These are phyloP conservation scores for Glycine tomentella DNA, from an alignment of 306 rosid species.

Conservation along the genomic window DNA sequence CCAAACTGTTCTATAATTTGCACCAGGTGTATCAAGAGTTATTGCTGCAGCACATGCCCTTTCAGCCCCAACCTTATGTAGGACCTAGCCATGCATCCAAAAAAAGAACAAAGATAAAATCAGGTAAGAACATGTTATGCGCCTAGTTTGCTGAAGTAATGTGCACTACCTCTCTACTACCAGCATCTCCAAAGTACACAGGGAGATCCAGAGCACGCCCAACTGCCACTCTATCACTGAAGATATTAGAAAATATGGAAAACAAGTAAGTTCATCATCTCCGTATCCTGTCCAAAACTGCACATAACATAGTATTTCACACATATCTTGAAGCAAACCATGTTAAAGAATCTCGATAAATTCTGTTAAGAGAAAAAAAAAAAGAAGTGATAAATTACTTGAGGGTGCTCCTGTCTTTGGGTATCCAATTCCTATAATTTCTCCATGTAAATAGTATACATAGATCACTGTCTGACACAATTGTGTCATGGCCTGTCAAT, in stretches of 20 bases:
- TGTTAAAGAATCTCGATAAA: too few relatives aligned
- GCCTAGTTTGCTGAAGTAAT: slow-evolving; percentile 34
- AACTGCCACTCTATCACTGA: slow-evolving; percentile 93
- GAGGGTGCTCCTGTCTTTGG: slow-evolving; percentile 12
- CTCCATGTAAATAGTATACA: background rate
- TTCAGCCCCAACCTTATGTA: slow-evolving; percentile 96
- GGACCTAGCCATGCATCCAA: slow-evolving; percentile 69
- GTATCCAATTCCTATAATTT: slow-evolving; percentile 7
- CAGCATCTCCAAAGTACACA: slow-evolving; percentile 99
- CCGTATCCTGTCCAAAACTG: slow-evolving; percentile 24
- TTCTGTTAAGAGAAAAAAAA: background rate
- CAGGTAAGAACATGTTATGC: slow-evolving; percentile 30
- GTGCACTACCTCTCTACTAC: slow-evolving; percentile 90
- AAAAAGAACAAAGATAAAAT: slow-evolving; percentile 49
- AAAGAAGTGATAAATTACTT: background rate
- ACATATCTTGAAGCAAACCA: slow-evolving; percentile 28
- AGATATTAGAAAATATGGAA: slow-evolving; percentile 45
- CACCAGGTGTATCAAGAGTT: slow-evolving; percentile 93
- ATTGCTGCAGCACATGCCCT: slow-evolving; percentile 99
- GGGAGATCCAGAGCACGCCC: slow-evolving; percentile 98
- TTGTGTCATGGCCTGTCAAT: slow-evolving; percentile 7
- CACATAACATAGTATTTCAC: background rate
- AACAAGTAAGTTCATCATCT: slow-evolving; percentile 41
- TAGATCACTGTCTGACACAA: background rate
- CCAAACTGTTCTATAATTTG: slow-evolving; percentile 99